Evolutionary conservation across 768 basidiomycete genomes (phyloP).

Genomic region (Hypholoma sublateritium): DNA sequence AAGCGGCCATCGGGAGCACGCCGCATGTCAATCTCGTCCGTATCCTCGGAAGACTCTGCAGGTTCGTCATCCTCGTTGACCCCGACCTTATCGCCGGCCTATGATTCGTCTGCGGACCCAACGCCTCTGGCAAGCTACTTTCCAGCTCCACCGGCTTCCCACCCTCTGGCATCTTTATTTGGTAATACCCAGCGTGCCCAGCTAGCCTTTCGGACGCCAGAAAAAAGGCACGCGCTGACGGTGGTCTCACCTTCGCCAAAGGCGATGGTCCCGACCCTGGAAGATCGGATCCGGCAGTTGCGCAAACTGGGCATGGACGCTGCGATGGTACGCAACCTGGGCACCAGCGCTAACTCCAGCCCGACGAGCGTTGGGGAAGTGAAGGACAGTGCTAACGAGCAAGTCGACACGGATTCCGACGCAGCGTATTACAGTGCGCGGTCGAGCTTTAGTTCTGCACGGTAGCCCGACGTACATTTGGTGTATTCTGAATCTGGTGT

Average conservation of each 20-base stretch:
- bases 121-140: conserved; percentile 19
- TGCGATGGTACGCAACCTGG: neutral
- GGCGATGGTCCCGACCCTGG: neutral
- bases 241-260: neutral
- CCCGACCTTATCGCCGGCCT: conserved; percentile 10
- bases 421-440: conserved; percentile 25
- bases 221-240: neutral
- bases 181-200: conserved; percentile 2
- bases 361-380: neutral
- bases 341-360: neutral
- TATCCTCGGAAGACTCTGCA: conserved; percentile 1
- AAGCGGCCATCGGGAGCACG: neutral
- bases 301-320: conserved; percentile 7
- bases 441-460: conserved; percentile 21
- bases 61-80: conserved; percentile 8
- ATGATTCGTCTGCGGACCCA: conserved; percentile 1
- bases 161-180: neutral
- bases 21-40: conserved; percentile 3
- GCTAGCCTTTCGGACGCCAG: neutral
- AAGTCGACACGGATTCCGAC: conserved; percentile 17
- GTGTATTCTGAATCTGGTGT: too few relatives aligned
- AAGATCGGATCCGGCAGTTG: conserved; percentile 6
- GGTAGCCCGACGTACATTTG: neutral
- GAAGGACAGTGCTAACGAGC: neutral
- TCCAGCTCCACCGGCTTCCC: conserved; percentile 15